A percentile compares a stretch with the other conserved stretches of the same genome.
phyloP scores from a whole-genome alignment of 805 yeast species.

The Starmerella davenportii region DNA sequence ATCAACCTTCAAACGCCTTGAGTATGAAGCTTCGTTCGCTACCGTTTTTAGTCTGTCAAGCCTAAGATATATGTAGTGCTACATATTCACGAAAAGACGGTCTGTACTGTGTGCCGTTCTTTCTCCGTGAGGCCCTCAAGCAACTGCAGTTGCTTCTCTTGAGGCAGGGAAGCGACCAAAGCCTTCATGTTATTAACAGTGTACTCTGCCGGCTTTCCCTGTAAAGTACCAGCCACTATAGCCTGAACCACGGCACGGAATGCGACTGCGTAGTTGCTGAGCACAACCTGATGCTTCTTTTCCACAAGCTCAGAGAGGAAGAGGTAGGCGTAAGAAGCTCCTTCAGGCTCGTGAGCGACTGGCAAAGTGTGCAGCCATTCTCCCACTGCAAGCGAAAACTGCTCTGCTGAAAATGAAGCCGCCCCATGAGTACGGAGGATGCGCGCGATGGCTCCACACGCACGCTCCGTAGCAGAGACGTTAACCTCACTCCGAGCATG shows the following conservation, averaged over 20 bases:
- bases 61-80: too few species aligned
- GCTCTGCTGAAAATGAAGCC: conserved; percentile 30
- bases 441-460: conserved; percentile 67
- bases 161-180: conserved; percentile 47
- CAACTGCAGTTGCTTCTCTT: conserved; percentile 45
- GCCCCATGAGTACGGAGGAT: conserved; percentile 49
- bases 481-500: conserved; percentile 78
- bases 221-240: conserved; percentile 43
- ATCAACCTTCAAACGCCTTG: too few species aligned
- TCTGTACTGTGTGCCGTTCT: conserved; percentile 40
- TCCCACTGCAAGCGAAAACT: conserved; percentile 41
- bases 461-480: conserved; percentile 71
- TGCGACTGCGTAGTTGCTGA: conserved; percentile 37
- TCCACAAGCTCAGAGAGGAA: conserved; percentile 59
- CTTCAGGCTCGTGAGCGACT: conserved; percentile 64
- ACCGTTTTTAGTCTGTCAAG: too few species aligned
- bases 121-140: conserved; percentile 46
- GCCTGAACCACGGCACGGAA: conserved; percentile 62
- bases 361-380: conserved; percentile 78
- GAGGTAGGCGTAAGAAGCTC: conserved; percentile 68
- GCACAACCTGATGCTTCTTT: conserved; percentile 41
- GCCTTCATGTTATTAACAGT: conserved; percentile 46
- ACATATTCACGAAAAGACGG: conserved; percentile 34
- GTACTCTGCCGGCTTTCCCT: conserved; percentile 53
- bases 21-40: too few species aligned